Evolutionary conservation across 1,284 basidiomycete genomes (phyloP).

Genomic region (Acaromyces ingoldii): DNA sequence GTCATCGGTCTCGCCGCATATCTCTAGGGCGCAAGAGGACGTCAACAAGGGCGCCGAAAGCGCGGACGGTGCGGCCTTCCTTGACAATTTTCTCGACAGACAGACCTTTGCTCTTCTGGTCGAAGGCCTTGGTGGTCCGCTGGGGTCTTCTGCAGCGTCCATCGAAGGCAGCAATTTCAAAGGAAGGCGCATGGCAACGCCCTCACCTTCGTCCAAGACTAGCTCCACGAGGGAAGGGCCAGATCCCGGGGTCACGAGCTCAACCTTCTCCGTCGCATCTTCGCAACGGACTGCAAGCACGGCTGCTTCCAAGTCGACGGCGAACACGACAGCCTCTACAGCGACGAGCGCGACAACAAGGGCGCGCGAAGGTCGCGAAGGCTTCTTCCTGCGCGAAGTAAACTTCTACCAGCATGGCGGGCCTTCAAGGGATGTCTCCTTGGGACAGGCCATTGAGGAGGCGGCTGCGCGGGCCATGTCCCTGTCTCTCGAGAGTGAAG

Average conservation of each 20-base stretch:
- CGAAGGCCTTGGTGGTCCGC: conserved; percentile 17
- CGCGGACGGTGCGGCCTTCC: conserved; percentile 8
- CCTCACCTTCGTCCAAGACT: background rate
- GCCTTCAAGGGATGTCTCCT: conserved; percentile 25
- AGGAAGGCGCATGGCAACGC: background rate
- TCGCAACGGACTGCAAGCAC: conserved; percentile 2
- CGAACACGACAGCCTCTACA: too few relatives aligned
- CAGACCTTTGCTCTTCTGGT: conserved; percentile 22
- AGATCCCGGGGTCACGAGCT: too few relatives aligned
- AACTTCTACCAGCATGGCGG: conserved; percentile 32
- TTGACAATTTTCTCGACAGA: conserved; percentile 20
- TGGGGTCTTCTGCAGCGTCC: conserved; percentile 21
- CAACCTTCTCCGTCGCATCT: conserved; percentile 5
- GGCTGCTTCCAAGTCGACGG: too few relatives aligned
- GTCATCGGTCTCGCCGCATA: too few relatives aligned
- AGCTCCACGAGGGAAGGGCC: too few relatives aligned
- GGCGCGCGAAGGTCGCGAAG: conserved; percentile 6
- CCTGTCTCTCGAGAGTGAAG: background rate
- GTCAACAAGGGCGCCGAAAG: conserved; percentile 16
- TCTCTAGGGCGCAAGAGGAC: conserved; percentile 15
- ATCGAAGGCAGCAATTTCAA: conserved; percentile 4
- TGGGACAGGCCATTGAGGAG: conserved; percentile 41
- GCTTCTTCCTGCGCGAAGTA: conserved; percentile 24
- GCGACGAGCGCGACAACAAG: background rate
- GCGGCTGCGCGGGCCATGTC: conserved; percentile 18